Percentiles rank a stretch among this genome's conserved stretches.
Conservation (phyloP, 108 stramenopile genomes). For the Chaetoceros tenuissimus region DNA sequence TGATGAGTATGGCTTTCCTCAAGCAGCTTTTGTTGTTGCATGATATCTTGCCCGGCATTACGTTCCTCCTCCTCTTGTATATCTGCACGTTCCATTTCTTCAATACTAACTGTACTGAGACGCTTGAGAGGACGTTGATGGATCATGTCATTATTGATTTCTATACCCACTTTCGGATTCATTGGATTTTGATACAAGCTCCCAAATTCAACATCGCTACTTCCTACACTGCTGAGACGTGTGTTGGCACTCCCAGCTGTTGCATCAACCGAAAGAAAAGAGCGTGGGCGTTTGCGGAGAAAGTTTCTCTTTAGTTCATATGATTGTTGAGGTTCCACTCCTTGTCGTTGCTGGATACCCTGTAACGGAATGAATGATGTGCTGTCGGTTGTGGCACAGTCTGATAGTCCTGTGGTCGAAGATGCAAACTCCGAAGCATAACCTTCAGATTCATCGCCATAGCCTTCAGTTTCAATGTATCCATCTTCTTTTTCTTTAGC, state of each 20-base stretch:
- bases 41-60: not conserved
- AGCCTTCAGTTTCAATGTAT: too few species aligned
- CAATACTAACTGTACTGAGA: not conserved
- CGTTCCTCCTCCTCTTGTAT: not conserved
- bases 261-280: not conserved
- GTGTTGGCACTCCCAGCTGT: not conserved
- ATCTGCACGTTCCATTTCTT: not conserved
- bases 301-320: too few species aligned
- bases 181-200: too few species aligned
- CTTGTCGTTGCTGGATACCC: too few species aligned
- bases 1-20: not conserved
- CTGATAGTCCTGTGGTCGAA: not conserved
- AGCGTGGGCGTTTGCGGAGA: not conserved
- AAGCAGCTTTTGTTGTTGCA: not conserved
- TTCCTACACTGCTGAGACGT: not conserved
- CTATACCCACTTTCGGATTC: too few species aligned
- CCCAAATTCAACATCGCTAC: too few species aligned
- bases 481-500: too few species aligned
- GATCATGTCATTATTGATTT: too few species aligned
- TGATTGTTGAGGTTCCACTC: too few species aligned
- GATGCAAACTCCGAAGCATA: not conserved
- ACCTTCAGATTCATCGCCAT: not conserved
- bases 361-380: too few species aligned
- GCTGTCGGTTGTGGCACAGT: too few species aligned
- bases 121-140: too few species aligned